Conservation (phyloP, 2,329 filamentous ascomycete species). For the Leptoxyphium fumago region DNA sequence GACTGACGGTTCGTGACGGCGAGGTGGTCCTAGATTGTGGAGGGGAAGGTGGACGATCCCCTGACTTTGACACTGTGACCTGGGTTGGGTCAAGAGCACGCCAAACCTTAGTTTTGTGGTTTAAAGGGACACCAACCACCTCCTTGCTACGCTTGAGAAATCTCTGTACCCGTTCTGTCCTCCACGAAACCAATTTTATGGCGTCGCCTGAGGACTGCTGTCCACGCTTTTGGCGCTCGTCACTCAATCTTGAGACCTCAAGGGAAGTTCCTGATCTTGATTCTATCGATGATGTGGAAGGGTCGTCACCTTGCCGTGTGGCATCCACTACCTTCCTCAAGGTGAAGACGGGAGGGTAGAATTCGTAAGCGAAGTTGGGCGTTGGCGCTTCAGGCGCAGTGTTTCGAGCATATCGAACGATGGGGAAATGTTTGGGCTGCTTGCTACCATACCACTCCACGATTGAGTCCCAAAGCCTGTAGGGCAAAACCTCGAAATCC, state of each 20-base stretch:
- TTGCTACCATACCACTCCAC: conserved; percentile 69
- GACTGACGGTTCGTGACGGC: conserved; percentile 29
- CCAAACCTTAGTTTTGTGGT: conserved; percentile 67
- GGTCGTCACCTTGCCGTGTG: conserved; percentile 28
- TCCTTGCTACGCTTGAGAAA: conserved; percentile 65
- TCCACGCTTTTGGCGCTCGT: conserved; percentile 9
- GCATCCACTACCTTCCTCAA: conserved; percentile 60
- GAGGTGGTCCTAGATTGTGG: conserved; percentile 31
- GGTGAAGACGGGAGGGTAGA: conserved; percentile 71
- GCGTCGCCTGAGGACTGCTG: conserved; percentile 35
- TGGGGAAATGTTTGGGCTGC: conserved; percentile 48
- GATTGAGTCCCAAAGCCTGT: conserved; percentile 68
- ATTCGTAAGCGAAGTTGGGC: conserved; percentile 64
- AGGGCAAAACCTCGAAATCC: conserved; percentile 63
- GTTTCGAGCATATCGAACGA: conserved; percentile 65
- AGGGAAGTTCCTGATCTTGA: conserved; percentile 1
- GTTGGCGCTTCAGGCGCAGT: conserved; percentile 42
- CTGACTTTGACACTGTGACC: conserved; percentile 13
- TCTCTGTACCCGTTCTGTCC: conserved; percentile 52
- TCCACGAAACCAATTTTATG: conserved; percentile 54
- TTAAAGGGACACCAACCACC: conserved; percentile 49
- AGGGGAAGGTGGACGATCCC: conserved; percentile 22
- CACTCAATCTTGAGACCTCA: conserved; percentile 5
- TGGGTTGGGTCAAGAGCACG: conserved; percentile 38
- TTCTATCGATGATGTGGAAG: conserved; percentile 1